Evolutionary conservation across 495 filamentous ascomycete species (phyloP), one percentile per base, ranked within the genome.

Genomic region (Hypomontagnella monticulosa): DNA sequence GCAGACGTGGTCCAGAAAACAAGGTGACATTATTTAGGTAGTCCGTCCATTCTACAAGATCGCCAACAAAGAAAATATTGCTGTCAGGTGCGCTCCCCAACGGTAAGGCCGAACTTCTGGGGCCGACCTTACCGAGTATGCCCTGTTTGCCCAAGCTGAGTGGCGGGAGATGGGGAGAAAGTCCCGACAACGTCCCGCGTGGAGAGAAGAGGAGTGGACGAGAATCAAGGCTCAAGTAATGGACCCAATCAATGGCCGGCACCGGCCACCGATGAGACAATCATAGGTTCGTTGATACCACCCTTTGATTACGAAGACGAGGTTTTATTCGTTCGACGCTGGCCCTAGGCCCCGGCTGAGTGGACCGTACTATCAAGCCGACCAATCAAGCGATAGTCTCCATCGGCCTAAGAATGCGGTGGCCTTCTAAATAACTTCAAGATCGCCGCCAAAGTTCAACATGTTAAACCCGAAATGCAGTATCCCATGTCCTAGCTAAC

Each of bases 81-180:
- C 27, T 49, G 61, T 66, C 56, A 66, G 44, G 58, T 63, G 49
- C 47, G 37, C 36, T 38, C 42, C 42, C 11, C 27, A 40, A 40
- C 36, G 36, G 36, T 15, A 40, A 63, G 66, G 66, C 43, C 49
- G 42, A 69, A 56, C 37, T 63, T 69, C 27, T 69, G 19, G 19
- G 55, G 18, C 65, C 65, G 65, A 68, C 16, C 23, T 47, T 59
- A 12, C 65, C 65, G 59, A 52, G 8, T 46, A 6, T 15, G 42
- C 4, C 27, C 20, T 38, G 27, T 32, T 30, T 8, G 32, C 49
- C n/a, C 16, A 60, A 5, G 16, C 38, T 49, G 46, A 53, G 44
- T 47, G 48, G 55, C 53, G 7, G 49, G 37, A 44, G 23, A 41
- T 16, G 50, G 50, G 18, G 42, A 46, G 14, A 53, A 57, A 42